Conservation (phyloP, 2,329 filamentous ascomycete species). For the Fusarium mundagurra region DNA sequence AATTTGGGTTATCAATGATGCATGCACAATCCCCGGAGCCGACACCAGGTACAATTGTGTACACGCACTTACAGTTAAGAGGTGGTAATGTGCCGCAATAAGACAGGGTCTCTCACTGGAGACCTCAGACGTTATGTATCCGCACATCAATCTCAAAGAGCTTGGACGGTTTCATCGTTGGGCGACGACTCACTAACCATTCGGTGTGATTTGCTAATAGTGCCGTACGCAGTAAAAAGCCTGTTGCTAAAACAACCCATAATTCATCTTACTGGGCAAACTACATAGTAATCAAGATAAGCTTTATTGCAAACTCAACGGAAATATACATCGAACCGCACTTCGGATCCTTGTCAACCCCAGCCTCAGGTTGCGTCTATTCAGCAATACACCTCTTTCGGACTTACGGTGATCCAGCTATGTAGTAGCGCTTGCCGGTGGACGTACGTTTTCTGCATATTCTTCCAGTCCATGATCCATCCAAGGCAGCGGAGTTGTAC, state of each 20-base stretch:
- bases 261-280: neutral
- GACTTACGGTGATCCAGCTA: slow-evolving; percentile 14
- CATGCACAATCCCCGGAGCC: slow-evolving; percentile 39
- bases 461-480: neutral
- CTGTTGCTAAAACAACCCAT: neutral
- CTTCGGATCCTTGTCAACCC: neutral
- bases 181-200: neutral
- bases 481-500: neutral
- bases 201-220: slow-evolving; percentile 26
- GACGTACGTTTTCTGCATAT: slow-evolving; percentile 21
- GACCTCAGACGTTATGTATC: slow-evolving; percentile 17
- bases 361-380: slow-evolving; percentile 5
- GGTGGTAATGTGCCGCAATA: slow-evolving; percentile 20
- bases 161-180: slow-evolving; percentile 16
- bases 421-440: neutral
- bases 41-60: slow-evolving; percentile 33
- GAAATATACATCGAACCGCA: slow-evolving; percentile 13
- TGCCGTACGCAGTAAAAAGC: neutral
- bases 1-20: slow-evolving; percentile 18
- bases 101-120: slow-evolving; percentile 10
- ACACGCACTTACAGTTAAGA: neutral
- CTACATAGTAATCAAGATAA: neutral
- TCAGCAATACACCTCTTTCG: slow-evolving; percentile 8
- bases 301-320: neutral
- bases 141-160: slow-evolving; percentile 18